Conservation (phyloP, 768 basidiomycete genomes). For the Pisolithus orientalis region DNA sequence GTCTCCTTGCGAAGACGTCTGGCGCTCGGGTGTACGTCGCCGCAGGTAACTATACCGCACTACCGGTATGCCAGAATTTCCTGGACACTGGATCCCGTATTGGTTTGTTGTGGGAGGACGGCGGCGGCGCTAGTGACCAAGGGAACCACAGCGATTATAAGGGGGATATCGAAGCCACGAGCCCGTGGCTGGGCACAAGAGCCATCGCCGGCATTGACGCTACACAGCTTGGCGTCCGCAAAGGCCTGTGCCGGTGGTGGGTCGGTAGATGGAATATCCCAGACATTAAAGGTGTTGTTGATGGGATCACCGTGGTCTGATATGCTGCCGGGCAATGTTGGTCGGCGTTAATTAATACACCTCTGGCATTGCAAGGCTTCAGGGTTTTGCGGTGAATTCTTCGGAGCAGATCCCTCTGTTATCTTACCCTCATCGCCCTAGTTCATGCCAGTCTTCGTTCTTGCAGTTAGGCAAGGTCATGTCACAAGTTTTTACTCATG, state of each 20-base stretch:
- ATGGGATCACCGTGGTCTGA: not conserved
- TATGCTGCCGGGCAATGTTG: not conserved
- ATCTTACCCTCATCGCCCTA: not conserved
- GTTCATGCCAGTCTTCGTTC: not conserved
- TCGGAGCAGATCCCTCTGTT: too few species aligned
- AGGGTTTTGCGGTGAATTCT: not conserved
- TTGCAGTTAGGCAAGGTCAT: not conserved
- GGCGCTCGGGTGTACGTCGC: constrained; percentile 50
- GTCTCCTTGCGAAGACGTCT: constrained; percentile 39
- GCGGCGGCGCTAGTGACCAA: constrained; percentile 7
- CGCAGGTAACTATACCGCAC: constrained; percentile 56
- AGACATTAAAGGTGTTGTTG: not conserved
- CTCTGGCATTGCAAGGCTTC: not conserved
- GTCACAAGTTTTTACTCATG: not conserved
- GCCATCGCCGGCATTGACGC: constrained; percentile 41
- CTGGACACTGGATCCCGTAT: constrained; percentile 31
- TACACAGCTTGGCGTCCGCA: constrained; percentile 43
- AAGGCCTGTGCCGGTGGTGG: constrained; percentile 60
- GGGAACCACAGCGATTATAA: not conserved
- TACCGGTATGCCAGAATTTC: constrained; percentile 49
- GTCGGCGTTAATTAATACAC: not conserved
- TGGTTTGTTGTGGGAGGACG: constrained; percentile 47
- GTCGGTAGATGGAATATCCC: constrained; percentile 40
- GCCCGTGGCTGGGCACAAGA: constrained; percentile 43
- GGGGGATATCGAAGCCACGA: constrained; percentile 21